These are phyloP conservation scores for Aspergillus hortae DNA, from an alignment of 2,329 filamentous ascomycete species.

Conservation along the genomic window DNA sequence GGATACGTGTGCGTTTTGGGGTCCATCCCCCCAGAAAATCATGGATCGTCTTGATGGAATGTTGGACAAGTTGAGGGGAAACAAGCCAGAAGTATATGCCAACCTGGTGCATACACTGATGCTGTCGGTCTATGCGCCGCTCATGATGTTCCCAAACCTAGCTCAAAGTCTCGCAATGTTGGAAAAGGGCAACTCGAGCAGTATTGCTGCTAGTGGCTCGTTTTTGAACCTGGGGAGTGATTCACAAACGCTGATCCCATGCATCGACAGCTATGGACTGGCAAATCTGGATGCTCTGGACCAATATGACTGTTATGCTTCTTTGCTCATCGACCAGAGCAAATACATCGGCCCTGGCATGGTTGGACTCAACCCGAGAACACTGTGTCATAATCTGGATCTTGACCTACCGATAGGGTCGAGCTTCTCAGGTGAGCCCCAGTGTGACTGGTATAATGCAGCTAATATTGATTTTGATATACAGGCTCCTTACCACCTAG, in stretches of 20 bases:
- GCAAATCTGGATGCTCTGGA: background rate
- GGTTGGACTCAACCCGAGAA: background rate
- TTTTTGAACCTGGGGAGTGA: background rate
- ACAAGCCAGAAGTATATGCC: background rate
- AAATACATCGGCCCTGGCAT: background rate
- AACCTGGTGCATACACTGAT: background rate
- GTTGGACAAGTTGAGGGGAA: background rate
- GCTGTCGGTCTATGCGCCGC: background rate
- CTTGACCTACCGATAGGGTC: background rate
- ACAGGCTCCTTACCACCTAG: background rate
- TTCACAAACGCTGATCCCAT: background rate
- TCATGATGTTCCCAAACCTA: background rate
- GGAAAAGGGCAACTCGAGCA: background rate
- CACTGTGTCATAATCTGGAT: background rate
- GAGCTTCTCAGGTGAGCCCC: background rate
- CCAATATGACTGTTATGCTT: background rate
- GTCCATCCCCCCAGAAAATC: background rate
- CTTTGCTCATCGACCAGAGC: background rate
- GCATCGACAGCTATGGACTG: background rate
- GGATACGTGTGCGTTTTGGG: background rate
- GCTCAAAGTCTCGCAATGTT: background rate
- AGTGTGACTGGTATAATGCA: background rate
- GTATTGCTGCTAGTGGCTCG: background rate
- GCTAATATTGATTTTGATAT: background rate
- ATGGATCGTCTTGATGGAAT: background rate